A percentile compares a stretch with the other conserved stretches of the same genome.
phyloP scores from a whole-genome alignment of 108 stramenopile genomes.

The Nitzschia sp. region DNA sequence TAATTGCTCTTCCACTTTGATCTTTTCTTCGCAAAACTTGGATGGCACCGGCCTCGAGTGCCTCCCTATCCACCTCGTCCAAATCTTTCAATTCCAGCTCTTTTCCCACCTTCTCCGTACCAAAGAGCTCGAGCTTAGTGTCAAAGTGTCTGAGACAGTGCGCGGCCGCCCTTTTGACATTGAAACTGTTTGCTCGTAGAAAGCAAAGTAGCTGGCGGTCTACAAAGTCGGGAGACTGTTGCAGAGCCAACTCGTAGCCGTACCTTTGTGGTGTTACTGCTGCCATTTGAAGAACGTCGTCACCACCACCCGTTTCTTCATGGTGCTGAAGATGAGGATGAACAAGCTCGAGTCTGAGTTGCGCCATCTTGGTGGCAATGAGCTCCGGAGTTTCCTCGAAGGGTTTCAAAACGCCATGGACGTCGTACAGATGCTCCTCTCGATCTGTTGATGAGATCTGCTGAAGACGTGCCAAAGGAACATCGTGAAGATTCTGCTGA shows the following conservation, averaged over 20 bases:
- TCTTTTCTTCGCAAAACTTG: background rate
- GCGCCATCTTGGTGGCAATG: background rate
- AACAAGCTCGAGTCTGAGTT: background rate
- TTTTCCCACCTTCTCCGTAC: background rate
- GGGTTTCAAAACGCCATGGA: background rate
- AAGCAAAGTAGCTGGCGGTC: slow-evolving; percentile 5
- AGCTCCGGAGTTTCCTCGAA: slow-evolving; percentile 1
- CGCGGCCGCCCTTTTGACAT: slow-evolving; percentile 5
- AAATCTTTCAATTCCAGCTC: slow-evolving; percentile 3
- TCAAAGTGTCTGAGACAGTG: slow-evolving; percentile 15
- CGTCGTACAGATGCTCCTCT: background rate
- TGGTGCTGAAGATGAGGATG: too few species aligned
- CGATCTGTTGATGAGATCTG: background rate
- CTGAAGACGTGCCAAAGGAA: background rate
- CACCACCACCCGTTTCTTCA: too few species aligned
- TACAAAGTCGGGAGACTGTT: slow-evolving; percentile 5
- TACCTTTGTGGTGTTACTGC: background rate
- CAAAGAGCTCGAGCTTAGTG: slow-evolving; percentile 27
- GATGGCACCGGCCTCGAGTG: background rate
- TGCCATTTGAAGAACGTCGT: background rate
- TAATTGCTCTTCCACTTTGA: slow-evolving; percentile 12
- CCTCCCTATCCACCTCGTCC: slow-evolving; percentile 1
- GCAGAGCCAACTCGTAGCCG: slow-evolving; percentile 9
- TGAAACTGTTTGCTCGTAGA: slow-evolving; percentile 17
- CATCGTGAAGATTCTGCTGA: slow-evolving; percentile 12